Percentiles rank a stretch among this genome's conserved stretches.
Evolutionary conservation across 2,329 filamentous ascomycete genomes (phyloP).

Genomic region (Moelleriella libera): DNA sequence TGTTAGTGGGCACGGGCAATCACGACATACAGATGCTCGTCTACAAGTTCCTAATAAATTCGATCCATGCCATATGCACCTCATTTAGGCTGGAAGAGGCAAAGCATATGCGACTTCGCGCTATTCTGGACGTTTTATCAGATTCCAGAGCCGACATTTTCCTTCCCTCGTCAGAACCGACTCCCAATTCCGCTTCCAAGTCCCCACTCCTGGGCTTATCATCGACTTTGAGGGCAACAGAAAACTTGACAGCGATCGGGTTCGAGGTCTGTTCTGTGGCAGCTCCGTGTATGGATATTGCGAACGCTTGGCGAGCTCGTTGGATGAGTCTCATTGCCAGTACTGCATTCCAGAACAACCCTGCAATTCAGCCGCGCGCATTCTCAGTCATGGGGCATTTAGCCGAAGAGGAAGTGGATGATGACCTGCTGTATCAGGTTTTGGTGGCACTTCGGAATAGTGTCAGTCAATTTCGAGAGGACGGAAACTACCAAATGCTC

Average conservation of each 20-base stretch:
- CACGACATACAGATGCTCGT: constrained; percentile 42
- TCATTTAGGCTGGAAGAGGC: constrained; percentile 49
- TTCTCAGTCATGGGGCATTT: constrained; percentile 61
- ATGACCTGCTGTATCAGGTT: constrained; percentile 58
- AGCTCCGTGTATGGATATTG: constrained; percentile 48
- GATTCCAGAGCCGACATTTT: constrained; percentile 47
- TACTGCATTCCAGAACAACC: constrained; percentile 60
- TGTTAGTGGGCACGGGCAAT: constrained; percentile 52
- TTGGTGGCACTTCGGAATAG: constrained; percentile 53
- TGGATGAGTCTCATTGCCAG: constrained; percentile 64
- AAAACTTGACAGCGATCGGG: constrained; percentile 45
- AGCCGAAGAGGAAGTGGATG: constrained; percentile 57
- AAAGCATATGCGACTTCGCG: constrained; percentile 39
- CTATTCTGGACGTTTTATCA: constrained; percentile 42
- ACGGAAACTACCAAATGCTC: constrained; percentile 52
- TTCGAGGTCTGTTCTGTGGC: constrained; percentile 51
- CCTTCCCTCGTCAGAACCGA: constrained; percentile 23
- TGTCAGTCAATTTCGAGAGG: constrained; percentile 49
- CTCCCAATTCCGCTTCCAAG: constrained; percentile 32
- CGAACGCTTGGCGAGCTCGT: constrained; percentile 55
- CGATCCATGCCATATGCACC: constrained; percentile 53
- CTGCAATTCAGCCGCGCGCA: constrained; percentile 53
- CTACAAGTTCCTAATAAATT: constrained; percentile 50
- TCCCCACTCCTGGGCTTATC: constrained; percentile 36
- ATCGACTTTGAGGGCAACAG: constrained; percentile 38